These are phyloP conservation scores for Cyclostephanos invisitatus DNA, from an alignment of 108 stramenopile species.

Conservation along the genomic window DNA sequence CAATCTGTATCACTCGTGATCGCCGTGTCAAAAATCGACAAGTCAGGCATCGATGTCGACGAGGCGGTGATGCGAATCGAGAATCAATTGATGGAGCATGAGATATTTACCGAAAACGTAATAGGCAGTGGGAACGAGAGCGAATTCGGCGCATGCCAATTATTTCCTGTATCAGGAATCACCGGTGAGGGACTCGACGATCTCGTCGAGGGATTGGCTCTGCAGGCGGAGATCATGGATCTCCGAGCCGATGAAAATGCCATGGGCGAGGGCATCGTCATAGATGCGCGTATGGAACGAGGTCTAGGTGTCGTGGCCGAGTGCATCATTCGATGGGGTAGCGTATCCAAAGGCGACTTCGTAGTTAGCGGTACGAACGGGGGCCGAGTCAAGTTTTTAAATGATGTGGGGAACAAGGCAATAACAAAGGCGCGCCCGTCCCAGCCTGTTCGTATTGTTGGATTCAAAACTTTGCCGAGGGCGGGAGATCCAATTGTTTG, in stretches of 20 bases:
- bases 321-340: slow-evolving; percentile 82
- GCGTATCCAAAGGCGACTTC: slow-evolving; percentile 64
- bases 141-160: slow-evolving; percentile 83
- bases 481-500: slow-evolving; percentile 82
- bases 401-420: slow-evolving; percentile 67
- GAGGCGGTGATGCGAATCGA: slow-evolving; percentile 79
- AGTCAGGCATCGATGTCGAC: slow-evolving; percentile 81
- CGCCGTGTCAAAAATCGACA: slow-evolving; percentile 96
- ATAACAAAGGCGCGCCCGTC: slow-evolving; percentile 71
- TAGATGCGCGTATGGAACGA: slow-evolving; percentile 81
- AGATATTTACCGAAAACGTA: slow-evolving; percentile 70
- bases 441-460: slow-evolving; percentile 82
- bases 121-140: slow-evolving; percentile 52
- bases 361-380: slow-evolving; percentile 76
- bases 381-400: slow-evolving; percentile 72
- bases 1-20: slow-evolving; percentile 85
- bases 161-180: slow-evolving; percentile 87
- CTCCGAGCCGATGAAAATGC: slow-evolving; percentile 79
- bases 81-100: slow-evolving; percentile 88
- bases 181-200: slow-evolving; percentile 92
- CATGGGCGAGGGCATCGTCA: slow-evolving; percentile 78
- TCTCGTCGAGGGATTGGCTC: slow-evolving; percentile 75
- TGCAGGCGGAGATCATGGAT: slow-evolving; percentile 87
- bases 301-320: slow-evolving; percentile 84
- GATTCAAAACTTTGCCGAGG: slow-evolving; percentile 78